These are phyloP conservation scores for Pilatotrama ljubarskyi DNA, from an alignment of 768 basidiomycete species.

Conservation along the genomic window DNA sequence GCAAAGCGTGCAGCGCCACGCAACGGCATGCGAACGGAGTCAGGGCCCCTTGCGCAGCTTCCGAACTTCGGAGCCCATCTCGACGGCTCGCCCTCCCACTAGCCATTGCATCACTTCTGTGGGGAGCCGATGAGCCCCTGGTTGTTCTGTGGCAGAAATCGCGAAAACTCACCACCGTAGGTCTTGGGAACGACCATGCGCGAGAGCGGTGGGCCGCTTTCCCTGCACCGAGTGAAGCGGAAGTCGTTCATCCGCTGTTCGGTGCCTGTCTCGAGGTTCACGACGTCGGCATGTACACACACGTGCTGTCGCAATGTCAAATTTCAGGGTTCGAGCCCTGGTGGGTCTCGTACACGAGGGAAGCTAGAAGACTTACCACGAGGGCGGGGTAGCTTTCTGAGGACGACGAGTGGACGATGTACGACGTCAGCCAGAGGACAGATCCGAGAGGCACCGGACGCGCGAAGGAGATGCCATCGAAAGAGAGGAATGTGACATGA, in stretches of 20 bases:
- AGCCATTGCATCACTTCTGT: conserved; percentile 85
- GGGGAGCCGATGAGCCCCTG: conserved; percentile 26
- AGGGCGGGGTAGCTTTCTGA: conserved; percentile 52
- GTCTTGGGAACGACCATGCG: conserved; percentile 65
- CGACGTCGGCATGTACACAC: conserved; percentile 69
- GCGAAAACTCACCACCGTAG: conserved; percentile 55
- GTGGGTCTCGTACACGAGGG: not conserved
- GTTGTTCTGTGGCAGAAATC: conserved; percentile 21
- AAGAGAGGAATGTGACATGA: conserved; percentile 68
- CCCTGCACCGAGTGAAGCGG: conserved; percentile 68
- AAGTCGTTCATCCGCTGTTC: conserved; percentile 76
- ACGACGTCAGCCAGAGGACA: conserved; percentile 70
- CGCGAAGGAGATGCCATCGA: conserved; percentile 78
- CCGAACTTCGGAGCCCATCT: conserved; percentile 67
- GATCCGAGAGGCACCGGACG: conserved; percentile 84
- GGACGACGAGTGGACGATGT: conserved; percentile 59
- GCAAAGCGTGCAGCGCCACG: too few species aligned
- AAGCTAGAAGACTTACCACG: conserved; percentile 48
- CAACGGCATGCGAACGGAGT: not conserved
- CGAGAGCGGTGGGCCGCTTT: conserved; percentile 36
- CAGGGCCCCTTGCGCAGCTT: conserved; percentile 27
- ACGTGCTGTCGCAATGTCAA: conserved; percentile 50
- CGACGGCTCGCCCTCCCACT: conserved; percentile 72
- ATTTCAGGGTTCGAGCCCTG: not conserved
- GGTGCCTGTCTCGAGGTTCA: conserved; percentile 62